Conservation (phyloP, 257 asterid species). For the Solanum pimpinellifolium region DNA sequence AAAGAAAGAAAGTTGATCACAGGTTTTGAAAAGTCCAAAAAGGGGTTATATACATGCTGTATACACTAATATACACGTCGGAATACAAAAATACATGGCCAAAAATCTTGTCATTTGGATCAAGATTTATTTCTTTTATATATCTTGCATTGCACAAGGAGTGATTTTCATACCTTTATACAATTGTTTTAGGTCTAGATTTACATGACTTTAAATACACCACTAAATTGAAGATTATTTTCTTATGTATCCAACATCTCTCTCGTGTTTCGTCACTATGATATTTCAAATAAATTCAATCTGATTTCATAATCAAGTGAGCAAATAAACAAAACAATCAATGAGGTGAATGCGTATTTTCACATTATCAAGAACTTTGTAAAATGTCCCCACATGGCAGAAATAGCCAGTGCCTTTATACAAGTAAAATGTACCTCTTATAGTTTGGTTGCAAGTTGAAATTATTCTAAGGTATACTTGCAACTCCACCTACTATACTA, state of each 20-base stretch:
- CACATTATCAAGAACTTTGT: not conserved
- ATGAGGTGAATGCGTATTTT: not conserved
- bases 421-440: not conserved
- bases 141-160: not conserved
- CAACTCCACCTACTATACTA: not conserved
- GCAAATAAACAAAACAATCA: not conserved
- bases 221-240: not conserved
- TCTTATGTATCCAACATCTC: not conserved
- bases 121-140: too few relatives aligned
- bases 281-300: not conserved
- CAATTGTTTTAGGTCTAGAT: not conserved
- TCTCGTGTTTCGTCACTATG: not conserved
- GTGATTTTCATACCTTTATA: not conserved
- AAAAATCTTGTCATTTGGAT: too few relatives aligned
- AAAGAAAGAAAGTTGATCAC: too few relatives aligned
- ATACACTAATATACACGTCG: too few relatives aligned
- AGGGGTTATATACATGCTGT: too few relatives aligned
- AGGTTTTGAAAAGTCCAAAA: too few relatives aligned
- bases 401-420: not conserved
- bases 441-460: not conserved
- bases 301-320: not conserved
- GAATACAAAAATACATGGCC: too few relatives aligned
- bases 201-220: not conserved
- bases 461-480: not conserved
- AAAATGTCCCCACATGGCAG: not conserved